These are phyloP conservation scores for Colletotrichum shisoi DNA, from an alignment of 2,329 filamentous ascomycete genomes.

Conservation along the genomic window DNA sequence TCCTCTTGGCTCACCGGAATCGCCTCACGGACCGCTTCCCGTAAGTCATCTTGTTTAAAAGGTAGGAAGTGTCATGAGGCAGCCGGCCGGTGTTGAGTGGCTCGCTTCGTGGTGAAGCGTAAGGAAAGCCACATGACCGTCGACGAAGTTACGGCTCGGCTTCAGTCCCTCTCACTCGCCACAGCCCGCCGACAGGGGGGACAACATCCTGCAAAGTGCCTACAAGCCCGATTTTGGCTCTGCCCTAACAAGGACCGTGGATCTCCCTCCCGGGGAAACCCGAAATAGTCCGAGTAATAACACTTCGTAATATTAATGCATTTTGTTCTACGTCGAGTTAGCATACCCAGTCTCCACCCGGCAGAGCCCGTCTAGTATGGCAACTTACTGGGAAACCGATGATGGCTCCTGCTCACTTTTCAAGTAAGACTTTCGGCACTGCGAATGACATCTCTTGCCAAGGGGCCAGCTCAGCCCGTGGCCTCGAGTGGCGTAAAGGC, in stretches of 20 bases:
- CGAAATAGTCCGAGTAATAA: slow-evolving; percentile 17
- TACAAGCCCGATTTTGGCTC: slow-evolving; percentile 24
- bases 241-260: slow-evolving; percentile 17
- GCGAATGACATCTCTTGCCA: neutral
- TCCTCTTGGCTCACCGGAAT: slow-evolving; percentile 3
- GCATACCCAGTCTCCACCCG: slow-evolving; percentile 8
- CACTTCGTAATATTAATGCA: slow-evolving; percentile 20
- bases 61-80: neutral
- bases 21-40: neutral
- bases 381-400: slow-evolving; percentile 28
- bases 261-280: slow-evolving; percentile 14
- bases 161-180: slow-evolving; percentile 12
- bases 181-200: slow-evolving; percentile 2
- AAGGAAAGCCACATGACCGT: slow-evolving; percentile 9
- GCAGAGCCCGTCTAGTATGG: slow-evolving; percentile 7
- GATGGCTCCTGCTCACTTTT: slow-evolving; percentile 9
- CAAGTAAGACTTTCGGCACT: neutral
- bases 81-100: neutral
- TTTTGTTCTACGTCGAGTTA: slow-evolving; percentile 29
- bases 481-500: slow-evolving; percentile 8
- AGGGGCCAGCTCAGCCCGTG: slow-evolving; percentile 9
- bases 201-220: slow-evolving; percentile 2
- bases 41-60: slow-evolving; percentile 1
- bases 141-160: slow-evolving; percentile 13
- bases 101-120: neutral